Evolutionary conservation across 2,329 filamentous ascomycete species (phyloP).

Genomic region (Talaromyces sp.): DNA sequence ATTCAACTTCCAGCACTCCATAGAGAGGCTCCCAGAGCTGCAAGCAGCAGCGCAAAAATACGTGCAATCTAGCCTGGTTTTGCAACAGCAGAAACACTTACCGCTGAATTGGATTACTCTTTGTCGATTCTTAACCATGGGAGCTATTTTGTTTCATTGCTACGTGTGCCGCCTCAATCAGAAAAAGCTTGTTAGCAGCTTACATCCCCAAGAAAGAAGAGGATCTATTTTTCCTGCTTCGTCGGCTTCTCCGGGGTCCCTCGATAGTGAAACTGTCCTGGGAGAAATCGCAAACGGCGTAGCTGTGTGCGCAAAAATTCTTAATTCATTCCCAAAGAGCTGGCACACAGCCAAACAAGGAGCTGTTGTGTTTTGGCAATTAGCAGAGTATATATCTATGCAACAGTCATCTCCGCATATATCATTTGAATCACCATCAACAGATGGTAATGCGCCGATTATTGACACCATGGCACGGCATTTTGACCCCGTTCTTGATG

Average conservation of each 20-base stretch:
- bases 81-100: conserved; percentile 40
- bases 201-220: not conserved
- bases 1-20: conserved; percentile 31
- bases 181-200: not conserved
- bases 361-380: not conserved
- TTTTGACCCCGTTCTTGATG: conserved; percentile 5
- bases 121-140: conserved; percentile 22
- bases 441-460: not conserved
- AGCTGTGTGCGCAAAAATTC: not conserved
- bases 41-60: conserved; percentile 30
- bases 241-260: not conserved
- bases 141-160: conserved; percentile 11
- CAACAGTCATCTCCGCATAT: not conserved
- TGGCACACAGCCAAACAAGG: conserved; percentile 3
- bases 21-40: not conserved
- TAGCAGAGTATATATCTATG: not conserved
- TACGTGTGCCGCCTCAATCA: not conserved
- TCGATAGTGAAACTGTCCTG: not conserved
- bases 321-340: conserved; percentile 1
- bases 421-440: not conserved
- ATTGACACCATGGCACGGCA: not conserved
- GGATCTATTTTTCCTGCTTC: not conserved
- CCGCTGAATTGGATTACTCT: conserved; percentile 42
- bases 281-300: conserved; percentile 1
- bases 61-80: conserved; percentile 37